Percentiles rank a stretch among this genome's conserved stretches.
phyloP scores from a whole-genome alignment of 257 asterid species.

The Henckelia pumila region DNA sequence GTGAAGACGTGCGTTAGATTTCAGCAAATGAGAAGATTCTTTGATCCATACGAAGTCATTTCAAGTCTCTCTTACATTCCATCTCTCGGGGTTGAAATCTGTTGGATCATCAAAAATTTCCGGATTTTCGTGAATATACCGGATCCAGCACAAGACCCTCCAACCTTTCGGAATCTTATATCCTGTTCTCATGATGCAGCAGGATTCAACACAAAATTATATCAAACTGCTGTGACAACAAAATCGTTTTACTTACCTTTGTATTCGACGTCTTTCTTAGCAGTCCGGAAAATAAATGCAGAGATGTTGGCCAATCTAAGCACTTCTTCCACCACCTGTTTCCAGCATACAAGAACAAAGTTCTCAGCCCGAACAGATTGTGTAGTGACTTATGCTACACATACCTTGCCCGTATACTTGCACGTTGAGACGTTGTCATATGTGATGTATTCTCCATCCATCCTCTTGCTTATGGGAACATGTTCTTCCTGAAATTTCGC shows the following conservation, averaged over 20 bases:
- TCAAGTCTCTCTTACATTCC: slow-evolving; percentile 41
- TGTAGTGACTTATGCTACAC: neutral
- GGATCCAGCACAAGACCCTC: slow-evolving; percentile 53
- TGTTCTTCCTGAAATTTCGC: slow-evolving; percentile 41
- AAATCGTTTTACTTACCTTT: slow-evolving; percentile 37
- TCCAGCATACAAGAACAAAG: neutral
- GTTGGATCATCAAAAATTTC: slow-evolving; percentile 53
- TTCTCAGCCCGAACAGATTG: neutral
- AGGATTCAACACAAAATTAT: neutral
- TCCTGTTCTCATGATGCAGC: slow-evolving; percentile 29
- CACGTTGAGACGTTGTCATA: slow-evolving; percentile 43
- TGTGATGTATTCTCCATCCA: slow-evolving; percentile 38
- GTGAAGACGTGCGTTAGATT: neutral
- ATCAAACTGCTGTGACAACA: neutral
- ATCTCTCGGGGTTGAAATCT: slow-evolving; percentile 59
- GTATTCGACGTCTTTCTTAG: slow-evolving; percentile 47
- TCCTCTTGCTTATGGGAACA: slow-evolving; percentile 31
- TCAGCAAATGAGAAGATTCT: neutral
- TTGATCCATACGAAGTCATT: neutral
- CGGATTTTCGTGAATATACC: slow-evolving; percentile 53
- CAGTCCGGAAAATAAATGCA: slow-evolving; percentile 36
- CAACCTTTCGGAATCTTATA: slow-evolving; percentile 61
- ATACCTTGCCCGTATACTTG: slow-evolving; percentile 49
- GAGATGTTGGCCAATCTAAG: slow-evolving; percentile 55
- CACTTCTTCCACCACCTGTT: slow-evolving; percentile 58